Evolutionary conservation across 257 asterid species (phyloP).

Genomic region (Perilla frutescens): DNA sequence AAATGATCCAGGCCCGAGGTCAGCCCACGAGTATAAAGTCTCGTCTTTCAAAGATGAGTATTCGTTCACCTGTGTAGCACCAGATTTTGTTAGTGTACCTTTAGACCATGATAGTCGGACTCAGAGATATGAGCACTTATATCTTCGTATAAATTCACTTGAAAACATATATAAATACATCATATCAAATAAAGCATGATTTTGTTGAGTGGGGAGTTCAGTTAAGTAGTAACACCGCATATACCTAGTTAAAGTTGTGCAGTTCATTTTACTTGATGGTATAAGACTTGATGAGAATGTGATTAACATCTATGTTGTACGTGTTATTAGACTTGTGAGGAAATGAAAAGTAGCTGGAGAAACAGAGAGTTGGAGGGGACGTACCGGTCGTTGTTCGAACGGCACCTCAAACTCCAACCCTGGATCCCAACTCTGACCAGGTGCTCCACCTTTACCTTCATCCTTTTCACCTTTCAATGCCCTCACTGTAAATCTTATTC

Average conservation of each 20-base stretch:
- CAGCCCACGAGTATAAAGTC: conserved; percentile 67
- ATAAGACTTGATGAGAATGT: no score
- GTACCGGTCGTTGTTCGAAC: conserved; percentile 88
- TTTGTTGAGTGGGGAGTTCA: no score
- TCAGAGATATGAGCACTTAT: no score
- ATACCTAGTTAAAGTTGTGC: no score
- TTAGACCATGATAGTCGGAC: neutral
- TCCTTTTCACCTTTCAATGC: conserved; percentile 77
- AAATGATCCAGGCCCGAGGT: conserved; percentile 68
- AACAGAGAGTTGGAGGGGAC: conserved; percentile 9
- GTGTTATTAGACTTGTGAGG: neutral
- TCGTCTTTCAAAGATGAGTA: conserved; percentile 72
- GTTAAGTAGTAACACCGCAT: no score
- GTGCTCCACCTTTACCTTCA: conserved; percentile 53
- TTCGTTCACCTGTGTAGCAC: conserved; percentile 65
- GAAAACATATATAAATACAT: no score
- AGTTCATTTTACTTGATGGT: no score
- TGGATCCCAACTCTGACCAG: conserved; percentile 83
- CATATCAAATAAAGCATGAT: no score
- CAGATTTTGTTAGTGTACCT: neutral
- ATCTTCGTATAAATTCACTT: no score
- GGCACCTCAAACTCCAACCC: conserved; percentile 89
- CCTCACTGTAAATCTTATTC: conserved; percentile 41
- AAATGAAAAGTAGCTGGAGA: neutral
- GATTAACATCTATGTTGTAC: no score